A percentile compares a stretch with the other conserved stretches of the same genome.
Evolutionary conservation across 495 filamentous ascomycete species (phyloP).

Genomic region (Tuber calosporum): DNA sequence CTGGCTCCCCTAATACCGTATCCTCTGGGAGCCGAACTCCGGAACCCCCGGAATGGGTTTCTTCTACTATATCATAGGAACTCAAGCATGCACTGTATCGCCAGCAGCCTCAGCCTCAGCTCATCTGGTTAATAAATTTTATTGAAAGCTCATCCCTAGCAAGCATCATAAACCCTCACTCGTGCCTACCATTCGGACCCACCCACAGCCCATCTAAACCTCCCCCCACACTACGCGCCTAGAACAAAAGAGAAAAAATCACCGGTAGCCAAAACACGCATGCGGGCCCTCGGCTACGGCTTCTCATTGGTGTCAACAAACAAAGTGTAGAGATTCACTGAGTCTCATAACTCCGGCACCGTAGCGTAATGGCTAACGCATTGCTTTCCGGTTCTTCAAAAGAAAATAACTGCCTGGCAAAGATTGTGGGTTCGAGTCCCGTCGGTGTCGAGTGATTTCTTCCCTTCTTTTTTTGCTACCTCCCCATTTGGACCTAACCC

Average conservation of each 20-base stretch:
- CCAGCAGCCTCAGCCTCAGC: too few species aligned
- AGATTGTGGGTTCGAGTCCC: conserved; percentile 21
- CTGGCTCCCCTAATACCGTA: neutral
- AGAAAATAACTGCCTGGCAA: conserved; percentile 11
- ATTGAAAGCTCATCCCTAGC: neutral
- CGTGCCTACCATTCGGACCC: neutral
- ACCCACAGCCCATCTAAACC: neutral
- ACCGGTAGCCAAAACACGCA: neutral
- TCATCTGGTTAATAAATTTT: too few species aligned
- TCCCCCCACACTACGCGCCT: neutral
- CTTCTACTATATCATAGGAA: neutral
- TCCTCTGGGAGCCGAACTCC: neutral
- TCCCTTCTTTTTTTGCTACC: neutral
- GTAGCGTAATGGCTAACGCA: conserved; percentile 21
- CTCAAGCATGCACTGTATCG: neutral
- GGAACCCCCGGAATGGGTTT: neutral
- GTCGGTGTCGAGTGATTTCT: conserved; percentile 6
- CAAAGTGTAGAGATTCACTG: neutral
- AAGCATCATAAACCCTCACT: neutral
- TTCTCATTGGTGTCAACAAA: neutral
- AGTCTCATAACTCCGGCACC: neutral
- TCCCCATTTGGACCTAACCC: neutral
- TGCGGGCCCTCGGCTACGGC: neutral
- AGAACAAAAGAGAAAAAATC: neutral
- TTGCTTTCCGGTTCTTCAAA: conserved; percentile 15